Evolutionary conservation across 495 filamentous ascomycete species (phyloP).

Genomic region (Aspergillus asperescens): DNA sequence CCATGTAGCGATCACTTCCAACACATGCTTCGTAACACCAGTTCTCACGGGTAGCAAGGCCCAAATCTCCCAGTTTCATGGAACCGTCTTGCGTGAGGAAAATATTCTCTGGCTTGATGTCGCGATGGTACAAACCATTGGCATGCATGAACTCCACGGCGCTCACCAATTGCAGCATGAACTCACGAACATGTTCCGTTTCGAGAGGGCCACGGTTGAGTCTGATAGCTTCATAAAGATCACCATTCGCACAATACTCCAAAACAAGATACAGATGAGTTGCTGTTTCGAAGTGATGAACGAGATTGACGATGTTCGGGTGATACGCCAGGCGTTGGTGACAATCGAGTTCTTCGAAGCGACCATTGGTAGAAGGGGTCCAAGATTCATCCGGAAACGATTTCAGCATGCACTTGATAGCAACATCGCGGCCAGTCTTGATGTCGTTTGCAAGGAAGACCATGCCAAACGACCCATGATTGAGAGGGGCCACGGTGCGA

Average conservation of each 20-base stretch:
- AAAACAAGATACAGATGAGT: conserved; percentile 86
- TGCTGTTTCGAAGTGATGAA: conserved; percentile 88
- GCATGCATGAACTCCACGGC: conserved; percentile 87
- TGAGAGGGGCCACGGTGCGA: conserved; percentile 84
- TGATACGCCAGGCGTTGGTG: conserved; percentile 75
- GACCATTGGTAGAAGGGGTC: conserved; percentile 63
- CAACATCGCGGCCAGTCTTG: conserved; percentile 68
- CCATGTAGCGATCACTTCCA: conserved; percentile 98
- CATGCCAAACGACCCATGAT: conserved; percentile 97
- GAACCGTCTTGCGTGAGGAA: conserved; percentile 80
- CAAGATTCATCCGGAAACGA: conserved; percentile 48
- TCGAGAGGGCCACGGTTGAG: conserved; percentile 79
- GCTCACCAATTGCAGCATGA: conserved; percentile 91
- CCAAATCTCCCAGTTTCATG: conserved; percentile 97
- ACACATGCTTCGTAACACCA: conserved; percentile 90
- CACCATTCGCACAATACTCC: conserved; percentile 93
- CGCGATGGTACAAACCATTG: conserved; percentile 90
- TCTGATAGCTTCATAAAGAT: conserved; percentile 96
- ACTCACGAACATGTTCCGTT: conserved; percentile 91
- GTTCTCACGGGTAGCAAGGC: conserved; percentile 75
- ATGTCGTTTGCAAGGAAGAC: conserved; percentile 87
- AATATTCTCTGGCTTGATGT: conserved; percentile 99
- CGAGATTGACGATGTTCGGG: conserved; percentile 87
- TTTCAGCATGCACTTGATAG: conserved; percentile 93
- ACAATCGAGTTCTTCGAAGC: conserved; percentile 80